phyloP scores from a whole-genome alignment of 2,329 filamentous ascomycete genomes.

The Beauveria pseudobassiana region DNA sequence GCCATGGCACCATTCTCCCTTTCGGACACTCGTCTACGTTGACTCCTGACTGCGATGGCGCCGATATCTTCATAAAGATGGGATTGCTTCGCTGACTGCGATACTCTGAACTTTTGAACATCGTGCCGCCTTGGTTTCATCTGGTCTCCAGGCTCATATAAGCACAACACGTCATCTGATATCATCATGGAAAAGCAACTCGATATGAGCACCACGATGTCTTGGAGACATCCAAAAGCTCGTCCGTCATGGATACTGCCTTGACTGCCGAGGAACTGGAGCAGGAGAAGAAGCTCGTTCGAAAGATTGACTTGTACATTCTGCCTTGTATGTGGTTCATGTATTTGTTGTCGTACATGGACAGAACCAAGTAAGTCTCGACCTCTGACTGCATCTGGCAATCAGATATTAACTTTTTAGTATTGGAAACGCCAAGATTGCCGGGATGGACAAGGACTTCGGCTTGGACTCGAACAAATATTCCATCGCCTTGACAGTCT shows the following conservation, averaged over 20 bases:
- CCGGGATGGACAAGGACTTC: constrained; percentile 43
- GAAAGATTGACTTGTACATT: constrained; percentile 29
- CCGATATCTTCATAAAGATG: neutral
- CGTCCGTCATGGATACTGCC: neutral
- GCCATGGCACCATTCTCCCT: neutral
- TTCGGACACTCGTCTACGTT: neutral
- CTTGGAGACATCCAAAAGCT: neutral
- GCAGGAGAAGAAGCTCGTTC: constrained; percentile 10
- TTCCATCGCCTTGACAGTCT: constrained; percentile 50
- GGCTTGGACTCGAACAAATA: constrained; percentile 39
- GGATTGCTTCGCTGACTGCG: neutral
- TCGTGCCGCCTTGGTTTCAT: neutral
- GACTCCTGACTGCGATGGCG: neutral
- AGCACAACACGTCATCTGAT: neutral
- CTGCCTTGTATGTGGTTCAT: constrained; percentile 47
- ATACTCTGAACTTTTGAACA: neutral
- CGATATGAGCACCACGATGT: neutral
- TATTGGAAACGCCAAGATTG: constrained; percentile 53
- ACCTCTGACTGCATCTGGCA: neutral
- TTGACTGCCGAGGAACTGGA: neutral
- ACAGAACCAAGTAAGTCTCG: constrained; percentile 16
- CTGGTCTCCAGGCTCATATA: neutral
- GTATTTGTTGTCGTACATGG: constrained; percentile 18
- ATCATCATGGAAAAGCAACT: neutral
- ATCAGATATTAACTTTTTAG: constrained; percentile 37